These are phyloP conservation scores for Pseudevernia furfuracea DNA, from an alignment of 495 filamentous ascomycete genomes.

Conservation along the genomic window DNA sequence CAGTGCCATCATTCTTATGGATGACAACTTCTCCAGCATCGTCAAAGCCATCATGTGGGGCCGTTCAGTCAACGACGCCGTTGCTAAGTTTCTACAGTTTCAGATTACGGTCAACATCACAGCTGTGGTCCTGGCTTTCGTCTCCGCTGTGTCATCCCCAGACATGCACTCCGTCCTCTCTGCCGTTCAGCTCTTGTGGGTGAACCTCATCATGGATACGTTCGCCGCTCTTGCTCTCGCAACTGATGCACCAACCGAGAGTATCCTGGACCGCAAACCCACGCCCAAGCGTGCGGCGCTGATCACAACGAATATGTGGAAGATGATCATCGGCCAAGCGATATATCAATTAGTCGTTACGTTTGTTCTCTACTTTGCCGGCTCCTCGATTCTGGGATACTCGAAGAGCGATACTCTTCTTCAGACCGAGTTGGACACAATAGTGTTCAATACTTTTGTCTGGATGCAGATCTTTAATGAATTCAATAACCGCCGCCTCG, in stretches of 20 bases:
- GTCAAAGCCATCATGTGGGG: slow-evolving; percentile 88
- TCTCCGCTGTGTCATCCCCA: slow-evolving; percentile 65
- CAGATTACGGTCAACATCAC: slow-evolving; percentile 90
- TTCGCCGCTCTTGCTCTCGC: slow-evolving; percentile 81
- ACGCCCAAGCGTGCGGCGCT: slow-evolving; percentile 68
- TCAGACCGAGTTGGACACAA: slow-evolving; percentile 51
- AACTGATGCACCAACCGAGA: slow-evolving; percentile 72
- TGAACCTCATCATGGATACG: slow-evolving; percentile 92
- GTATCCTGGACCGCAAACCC: slow-evolving; percentile 76
- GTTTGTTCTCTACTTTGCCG: slow-evolving; percentile 71
- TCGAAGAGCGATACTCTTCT: slow-evolving; percentile 37
- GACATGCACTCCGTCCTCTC: slow-evolving; percentile 65
- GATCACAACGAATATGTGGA: slow-evolving; percentile 86
- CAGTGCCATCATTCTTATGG: slow-evolving; percentile 84
- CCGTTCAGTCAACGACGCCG: slow-evolving; percentile 82
- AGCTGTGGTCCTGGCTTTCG: slow-evolving; percentile 73
- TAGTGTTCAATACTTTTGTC: slow-evolving; percentile 91
- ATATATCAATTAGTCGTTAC: slow-evolving; percentile 74
- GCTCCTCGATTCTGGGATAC: slow-evolving; percentile 48
- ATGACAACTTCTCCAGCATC: slow-evolving; percentile 85
- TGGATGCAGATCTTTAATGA: slow-evolving; percentile 98
- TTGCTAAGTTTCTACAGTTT: slow-evolving; percentile 86
- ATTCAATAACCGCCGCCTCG: slow-evolving; percentile 85
- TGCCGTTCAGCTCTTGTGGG: slow-evolving; percentile 83
- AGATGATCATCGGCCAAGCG: slow-evolving; percentile 86